phyloP scores from a whole-genome alignment of 768 basidiomycete species.

The Zangia roseola region DNA sequence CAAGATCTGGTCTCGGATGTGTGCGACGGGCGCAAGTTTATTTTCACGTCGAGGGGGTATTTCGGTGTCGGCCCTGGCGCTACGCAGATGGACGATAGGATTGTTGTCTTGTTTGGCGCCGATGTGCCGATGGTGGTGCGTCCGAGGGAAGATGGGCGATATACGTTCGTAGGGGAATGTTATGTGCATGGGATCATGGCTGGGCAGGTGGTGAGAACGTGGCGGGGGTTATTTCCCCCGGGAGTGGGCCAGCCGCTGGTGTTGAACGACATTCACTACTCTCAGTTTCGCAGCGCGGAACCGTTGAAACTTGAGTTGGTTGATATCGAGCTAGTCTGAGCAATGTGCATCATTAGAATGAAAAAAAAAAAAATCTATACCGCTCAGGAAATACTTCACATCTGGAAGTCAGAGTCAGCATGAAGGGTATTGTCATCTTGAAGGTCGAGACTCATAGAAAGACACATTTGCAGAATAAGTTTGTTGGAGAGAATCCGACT shows the following conservation, averaged over 20 bases:
- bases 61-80: background rate
- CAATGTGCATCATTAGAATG: no score
- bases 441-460: no score
- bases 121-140: constrained; percentile 9
- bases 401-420: no score
- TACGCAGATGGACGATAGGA: constrained; percentile 1
- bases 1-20: background rate
- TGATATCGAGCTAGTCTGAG: constrained; percentile 3
- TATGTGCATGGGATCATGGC: constrained; percentile 7
- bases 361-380: no score
- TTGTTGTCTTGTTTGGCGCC: constrained; percentile 1
- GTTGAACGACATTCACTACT: background rate
- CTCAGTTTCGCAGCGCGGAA: background rate
- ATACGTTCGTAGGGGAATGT: constrained; percentile 7
- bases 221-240: background rate
- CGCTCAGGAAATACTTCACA: no score
- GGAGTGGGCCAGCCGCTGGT: background rate
- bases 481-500: no score
- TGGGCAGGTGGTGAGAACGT: constrained; percentile 6
- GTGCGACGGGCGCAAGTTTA: background rate
- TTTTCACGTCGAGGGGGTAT: background rate
- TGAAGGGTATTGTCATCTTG: no score
- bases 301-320: background rate
- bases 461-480: no score
- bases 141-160: constrained; percentile 3